Conservation (phyloP, 805 yeast genomes). For the Candida tammaniensis region DNA sequence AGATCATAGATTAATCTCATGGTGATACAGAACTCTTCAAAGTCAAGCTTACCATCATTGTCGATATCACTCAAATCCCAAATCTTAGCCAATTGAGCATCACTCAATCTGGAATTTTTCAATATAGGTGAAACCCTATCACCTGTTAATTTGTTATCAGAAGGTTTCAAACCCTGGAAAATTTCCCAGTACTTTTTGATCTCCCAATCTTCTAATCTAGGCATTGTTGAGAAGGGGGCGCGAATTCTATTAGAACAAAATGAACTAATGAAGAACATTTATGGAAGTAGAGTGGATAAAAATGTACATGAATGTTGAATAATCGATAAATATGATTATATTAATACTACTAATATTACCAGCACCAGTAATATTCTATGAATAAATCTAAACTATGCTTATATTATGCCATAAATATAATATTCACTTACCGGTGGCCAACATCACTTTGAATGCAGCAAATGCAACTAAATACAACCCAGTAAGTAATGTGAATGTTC, state of each 20-base stretch:
- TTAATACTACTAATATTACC: no score
- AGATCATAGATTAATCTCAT: conserved; percentile 93
- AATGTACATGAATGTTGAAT: background rate
- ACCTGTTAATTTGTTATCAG: conserved; percentile 73
- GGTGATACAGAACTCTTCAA: conserved; percentile 96
- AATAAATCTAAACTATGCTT: no score
- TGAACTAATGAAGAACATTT: no score
- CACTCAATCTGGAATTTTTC: conserved; percentile 81
- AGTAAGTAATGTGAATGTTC: conserved; percentile 69
- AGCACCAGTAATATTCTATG: no score
- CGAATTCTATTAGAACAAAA: no score
- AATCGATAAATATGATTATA: no score
- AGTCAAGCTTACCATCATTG: conserved; percentile 85
- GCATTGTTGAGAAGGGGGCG: no score
- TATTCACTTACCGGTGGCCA: no score
- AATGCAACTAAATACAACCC: conserved; percentile 32
- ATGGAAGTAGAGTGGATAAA: no score
- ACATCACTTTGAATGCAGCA: conserved; percentile 10
- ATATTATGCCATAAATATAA: no score
- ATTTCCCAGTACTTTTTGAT: conserved; percentile 98
- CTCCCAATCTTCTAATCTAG: conserved; percentile 90
- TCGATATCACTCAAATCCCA: conserved; percentile 96
- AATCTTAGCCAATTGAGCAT: conserved; percentile 71
- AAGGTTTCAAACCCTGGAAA: conserved; percentile 85
- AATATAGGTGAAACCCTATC: conserved; percentile 82